These are phyloP conservation scores for Abrus precatorius DNA, from an alignment of 306 rosid genomes.

Conservation along the genomic window DNA sequence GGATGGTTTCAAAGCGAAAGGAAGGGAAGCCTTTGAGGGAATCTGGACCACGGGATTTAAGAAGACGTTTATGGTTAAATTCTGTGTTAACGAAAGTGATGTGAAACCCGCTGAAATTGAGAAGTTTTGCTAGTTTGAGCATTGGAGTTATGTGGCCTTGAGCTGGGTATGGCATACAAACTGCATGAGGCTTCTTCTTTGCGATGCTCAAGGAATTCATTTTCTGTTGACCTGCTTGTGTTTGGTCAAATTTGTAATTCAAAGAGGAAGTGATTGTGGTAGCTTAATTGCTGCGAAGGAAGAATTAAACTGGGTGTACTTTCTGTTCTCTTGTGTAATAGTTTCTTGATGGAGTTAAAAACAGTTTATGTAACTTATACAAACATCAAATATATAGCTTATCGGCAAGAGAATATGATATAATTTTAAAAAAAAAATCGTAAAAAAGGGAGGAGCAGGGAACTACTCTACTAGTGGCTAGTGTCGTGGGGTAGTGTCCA, in stretches of 20 bases:
- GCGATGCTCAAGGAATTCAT: not conserved
- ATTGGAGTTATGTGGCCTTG: slow-evolving; percentile 41
- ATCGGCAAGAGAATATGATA: too few relatives aligned
- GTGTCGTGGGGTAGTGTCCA: too few relatives aligned
- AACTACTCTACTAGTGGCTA: too few relatives aligned
- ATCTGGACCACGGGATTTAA: slow-evolving; percentile 1
- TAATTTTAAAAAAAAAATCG: too few relatives aligned
- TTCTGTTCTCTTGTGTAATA: too few relatives aligned
- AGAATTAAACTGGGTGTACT: too few relatives aligned
- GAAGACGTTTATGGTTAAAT: slow-evolving; percentile 32
- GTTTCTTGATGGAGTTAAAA: too few relatives aligned
- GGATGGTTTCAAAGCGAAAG: slow-evolving; percentile 33
- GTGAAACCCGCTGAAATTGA: slow-evolving; percentile 21
- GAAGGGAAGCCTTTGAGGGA: slow-evolving; percentile 10
- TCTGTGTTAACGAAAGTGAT: slow-evolving; percentile 36
- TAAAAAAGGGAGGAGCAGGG: too few relatives aligned
- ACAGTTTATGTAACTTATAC: too few relatives aligned
- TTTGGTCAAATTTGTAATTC: not conserved
- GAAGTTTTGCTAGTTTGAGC: slow-evolving; percentile 34
- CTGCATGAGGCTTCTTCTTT: slow-evolving; percentile 30
- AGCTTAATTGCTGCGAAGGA: too few relatives aligned
- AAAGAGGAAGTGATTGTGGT: not conserved
- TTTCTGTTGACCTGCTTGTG: not conserved
- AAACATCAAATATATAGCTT: too few relatives aligned
- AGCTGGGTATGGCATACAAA: slow-evolving; percentile 25